Evolutionary conservation across 2,329 filamentous ascomycete species (phyloP).

Genomic region (Trichoderma endophyticum): DNA sequence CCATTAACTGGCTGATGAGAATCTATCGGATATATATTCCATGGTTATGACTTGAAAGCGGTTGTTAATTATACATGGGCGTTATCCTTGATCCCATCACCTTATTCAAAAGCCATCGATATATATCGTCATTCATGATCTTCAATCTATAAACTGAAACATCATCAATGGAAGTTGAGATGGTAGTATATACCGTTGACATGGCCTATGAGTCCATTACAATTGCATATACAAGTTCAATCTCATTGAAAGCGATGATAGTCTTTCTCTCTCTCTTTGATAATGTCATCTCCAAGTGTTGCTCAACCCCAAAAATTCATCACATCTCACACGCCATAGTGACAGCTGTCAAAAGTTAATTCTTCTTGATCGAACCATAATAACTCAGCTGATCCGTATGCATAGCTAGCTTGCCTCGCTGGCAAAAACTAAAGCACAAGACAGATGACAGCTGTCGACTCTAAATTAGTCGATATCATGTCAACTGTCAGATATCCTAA

Average conservation of each 20-base stretch:
- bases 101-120: background rate
- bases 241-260: background rate
- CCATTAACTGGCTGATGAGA: background rate
- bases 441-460: background rate
- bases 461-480: background rate
- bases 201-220: background rate
- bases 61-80: background rate
- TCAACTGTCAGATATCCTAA: background rate
- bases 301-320: background rate
- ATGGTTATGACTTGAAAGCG: background rate
- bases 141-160: background rate
- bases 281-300: background rate
- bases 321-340: background rate
- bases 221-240: background rate
- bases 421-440: background rate
- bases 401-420: background rate
- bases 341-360: background rate
- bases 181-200: background rate
- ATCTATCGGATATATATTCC: background rate
- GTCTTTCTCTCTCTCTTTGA: background rate
- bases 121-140: background rate
- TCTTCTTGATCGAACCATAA: background rate
- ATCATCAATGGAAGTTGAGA: background rate
- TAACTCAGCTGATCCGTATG: background rate
- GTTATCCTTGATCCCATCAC: background rate